phyloP scores from a whole-genome alignment of 768 basidiomycete genomes.

The Melanogaster broomeanus region DNA sequence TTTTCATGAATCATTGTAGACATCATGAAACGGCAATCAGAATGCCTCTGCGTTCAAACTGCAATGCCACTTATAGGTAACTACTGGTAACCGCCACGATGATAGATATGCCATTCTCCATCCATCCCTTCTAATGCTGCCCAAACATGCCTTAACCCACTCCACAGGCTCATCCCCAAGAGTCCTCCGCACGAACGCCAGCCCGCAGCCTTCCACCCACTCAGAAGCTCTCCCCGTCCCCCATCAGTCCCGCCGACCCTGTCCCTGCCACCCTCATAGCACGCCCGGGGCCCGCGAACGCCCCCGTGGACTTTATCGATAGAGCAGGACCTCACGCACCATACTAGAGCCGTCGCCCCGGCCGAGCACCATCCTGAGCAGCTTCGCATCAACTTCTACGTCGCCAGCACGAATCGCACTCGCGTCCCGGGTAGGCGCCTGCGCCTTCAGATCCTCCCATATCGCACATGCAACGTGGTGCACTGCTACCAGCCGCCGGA shows the following conservation, averaged over 20 bases:
- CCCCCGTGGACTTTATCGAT: slow-evolving; percentile 47
- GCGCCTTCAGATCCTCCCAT: slow-evolving; percentile 60
- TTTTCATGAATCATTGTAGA: too few species aligned
- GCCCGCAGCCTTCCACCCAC: slow-evolving; percentile 14
- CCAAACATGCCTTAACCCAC: slow-evolving; percentile 14
- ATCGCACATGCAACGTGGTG: slow-evolving; percentile 79
- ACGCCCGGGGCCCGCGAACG: slow-evolving; percentile 46
- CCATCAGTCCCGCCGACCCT: too few species aligned
- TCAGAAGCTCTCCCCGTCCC: neutral
- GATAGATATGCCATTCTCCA: neutral
- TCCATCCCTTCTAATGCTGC: neutral
- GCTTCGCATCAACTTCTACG: slow-evolving; percentile 33
- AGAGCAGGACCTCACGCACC: slow-evolving; percentile 56
- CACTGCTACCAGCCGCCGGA: slow-evolving; percentile 66
- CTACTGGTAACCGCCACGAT: too few species aligned
- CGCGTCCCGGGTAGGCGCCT: slow-evolving; percentile 7
- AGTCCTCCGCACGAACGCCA: slow-evolving; percentile 13
- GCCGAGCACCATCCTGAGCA: slow-evolving; percentile 52
- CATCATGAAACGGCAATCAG: too few species aligned
- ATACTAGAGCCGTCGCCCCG: slow-evolving; percentile 50
- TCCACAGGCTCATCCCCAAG: slow-evolving; percentile 10
- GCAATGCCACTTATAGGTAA: too few species aligned
- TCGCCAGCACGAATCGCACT: slow-evolving; percentile 21
- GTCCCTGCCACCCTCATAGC: slow-evolving; percentile 43
- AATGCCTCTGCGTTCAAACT: too few species aligned